phyloP scores from a whole-genome alignment of 345 rosid genomes.

The Eucalyptus curtisii region DNA sequence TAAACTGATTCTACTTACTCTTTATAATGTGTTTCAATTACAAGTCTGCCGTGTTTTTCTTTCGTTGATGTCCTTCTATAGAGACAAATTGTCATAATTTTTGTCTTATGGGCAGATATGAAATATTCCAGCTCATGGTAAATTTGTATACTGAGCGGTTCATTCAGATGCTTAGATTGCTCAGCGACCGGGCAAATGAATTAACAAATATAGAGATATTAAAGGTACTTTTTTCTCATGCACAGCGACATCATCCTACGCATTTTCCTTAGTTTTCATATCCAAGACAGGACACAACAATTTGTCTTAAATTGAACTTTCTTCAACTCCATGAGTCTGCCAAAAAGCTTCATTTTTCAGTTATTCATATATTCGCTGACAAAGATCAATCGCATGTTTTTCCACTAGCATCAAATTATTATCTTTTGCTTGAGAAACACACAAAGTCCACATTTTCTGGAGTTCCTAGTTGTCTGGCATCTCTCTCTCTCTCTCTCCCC shows the following conservation, averaged over 20 bases:
- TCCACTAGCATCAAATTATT: neutral
- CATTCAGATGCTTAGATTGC: conserved; percentile 96
- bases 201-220: conserved; percentile 94
- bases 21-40: neutral
- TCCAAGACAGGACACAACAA: neutral
- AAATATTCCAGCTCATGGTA: conserved; percentile 99
- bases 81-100: neutral
- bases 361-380: neutral
- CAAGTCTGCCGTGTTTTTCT: neutral
- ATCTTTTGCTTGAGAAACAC: neutral
- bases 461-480: neutral
- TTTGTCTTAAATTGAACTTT: neutral
- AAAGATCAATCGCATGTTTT: neutral
- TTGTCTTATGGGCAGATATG: conserved; percentile 55
- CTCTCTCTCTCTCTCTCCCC: neutral
- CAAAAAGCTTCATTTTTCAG: neutral
- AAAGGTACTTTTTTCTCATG: conserved; percentile 38
- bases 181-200: conserved; percentile 86
- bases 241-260: neutral
- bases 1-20: neutral
- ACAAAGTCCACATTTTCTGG: neutral
- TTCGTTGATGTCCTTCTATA: neutral
- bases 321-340: neutral
- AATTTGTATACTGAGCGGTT: conserved; percentile 98
- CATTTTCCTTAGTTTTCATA: neutral